Conservation (phyloP, 1,139 yeast species). For the Debaryomyces sp. region DNA sequence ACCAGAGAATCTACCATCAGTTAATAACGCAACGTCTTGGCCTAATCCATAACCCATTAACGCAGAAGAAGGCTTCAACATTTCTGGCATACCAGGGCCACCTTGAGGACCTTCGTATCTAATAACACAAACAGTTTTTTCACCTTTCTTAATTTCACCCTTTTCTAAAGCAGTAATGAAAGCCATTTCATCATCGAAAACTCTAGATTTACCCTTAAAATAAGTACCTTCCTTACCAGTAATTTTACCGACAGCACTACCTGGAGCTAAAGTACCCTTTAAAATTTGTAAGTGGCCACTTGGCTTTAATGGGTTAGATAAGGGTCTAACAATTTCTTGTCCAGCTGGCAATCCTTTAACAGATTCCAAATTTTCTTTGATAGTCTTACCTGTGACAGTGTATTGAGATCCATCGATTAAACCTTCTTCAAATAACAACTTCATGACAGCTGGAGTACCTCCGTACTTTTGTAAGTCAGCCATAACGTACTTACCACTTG, state of each 20-base stretch:
- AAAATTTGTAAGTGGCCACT: slow-evolving; percentile 93
- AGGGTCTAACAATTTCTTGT: slow-evolving; percentile 79
- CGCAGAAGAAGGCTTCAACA: slow-evolving; percentile 97
- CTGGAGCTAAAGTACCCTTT: slow-evolving; percentile 94
- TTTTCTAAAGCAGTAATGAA: slow-evolving; percentile 85
- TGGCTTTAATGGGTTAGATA: slow-evolving; percentile 81
- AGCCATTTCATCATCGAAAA: slow-evolving; percentile 81
- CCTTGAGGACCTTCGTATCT: slow-evolving; percentile 99
- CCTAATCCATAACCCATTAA: slow-evolving; percentile 99
- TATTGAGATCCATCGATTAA: slow-evolving; percentile 77
- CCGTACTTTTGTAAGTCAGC: slow-evolving; percentile 89
- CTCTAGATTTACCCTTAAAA: slow-evolving; percentile 90
- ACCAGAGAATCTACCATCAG: slow-evolving; percentile 98
- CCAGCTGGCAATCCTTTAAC: slow-evolving; percentile 70
- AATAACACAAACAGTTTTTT: slow-evolving; percentile 92
- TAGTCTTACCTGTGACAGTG: slow-evolving; percentile 94
- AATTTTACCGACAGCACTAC: slow-evolving; percentile 95
- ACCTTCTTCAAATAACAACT: slow-evolving; percentile 81
- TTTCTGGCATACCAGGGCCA: slow-evolving; percentile 99
- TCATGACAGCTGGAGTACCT: slow-evolving; percentile 97
- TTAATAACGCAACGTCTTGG: slow-evolving; percentile 91
- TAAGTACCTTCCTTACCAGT: slow-evolving; percentile 98
- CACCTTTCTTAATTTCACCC: slow-evolving; percentile 96
- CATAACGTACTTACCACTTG: slow-evolving; percentile 97
- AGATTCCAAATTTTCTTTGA: slow-evolving; percentile 72